Evolutionary conservation across 352 stramenopile species (phyloP).

Genomic region (Elongisporangium undulatum): DNA sequence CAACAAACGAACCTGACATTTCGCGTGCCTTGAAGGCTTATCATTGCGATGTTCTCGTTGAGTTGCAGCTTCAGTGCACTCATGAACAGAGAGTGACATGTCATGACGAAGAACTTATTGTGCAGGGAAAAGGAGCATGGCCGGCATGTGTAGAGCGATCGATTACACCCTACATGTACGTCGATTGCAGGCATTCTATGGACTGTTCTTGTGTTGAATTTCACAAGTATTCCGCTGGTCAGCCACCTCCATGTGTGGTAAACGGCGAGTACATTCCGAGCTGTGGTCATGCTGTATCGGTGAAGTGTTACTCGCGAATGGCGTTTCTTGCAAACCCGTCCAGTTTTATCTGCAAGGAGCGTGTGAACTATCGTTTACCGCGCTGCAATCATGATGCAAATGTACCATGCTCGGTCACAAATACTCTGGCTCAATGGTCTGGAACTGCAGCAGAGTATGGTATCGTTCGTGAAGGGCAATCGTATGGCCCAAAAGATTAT

Average conservation of each 20-base stretch:
- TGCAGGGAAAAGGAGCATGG: slow-evolving; percentile 22
- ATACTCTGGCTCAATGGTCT: slow-evolving; percentile 41
- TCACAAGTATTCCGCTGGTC: slow-evolving; percentile 34
- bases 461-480: slow-evolving; percentile 48
- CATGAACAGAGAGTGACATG: slow-evolving; percentile 56
- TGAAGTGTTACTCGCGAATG: slow-evolving; percentile 59
- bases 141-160: slow-evolving; percentile 54
- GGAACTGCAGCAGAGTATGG: slow-evolving; percentile 29
- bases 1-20: slow-evolving; percentile 17
- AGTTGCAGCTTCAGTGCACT: slow-evolving; percentile 56
- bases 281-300: slow-evolving; percentile 54
- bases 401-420: slow-evolving; percentile 43
- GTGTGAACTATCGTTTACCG: slow-evolving; percentile 42
- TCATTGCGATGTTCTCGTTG: slow-evolving; percentile 46
- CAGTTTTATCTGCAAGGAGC: slow-evolving; percentile 51
- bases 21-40: slow-evolving; percentile 41
- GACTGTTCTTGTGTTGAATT: slow-evolving; percentile 67
- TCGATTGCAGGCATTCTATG: slow-evolving; percentile 61
- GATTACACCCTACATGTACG: slow-evolving; percentile 61
- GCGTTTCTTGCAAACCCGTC: slow-evolving; percentile 17
- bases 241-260: slow-evolving; percentile 42
- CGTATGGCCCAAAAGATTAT: slow-evolving; percentile 69
- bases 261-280: slow-evolving; percentile 55
- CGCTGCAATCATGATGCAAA: slow-evolving; percentile 58
- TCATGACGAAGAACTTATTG: slow-evolving; percentile 35